Conservation (phyloP, 177 flowering plant species). For the Vitis hybrid region DNA sequence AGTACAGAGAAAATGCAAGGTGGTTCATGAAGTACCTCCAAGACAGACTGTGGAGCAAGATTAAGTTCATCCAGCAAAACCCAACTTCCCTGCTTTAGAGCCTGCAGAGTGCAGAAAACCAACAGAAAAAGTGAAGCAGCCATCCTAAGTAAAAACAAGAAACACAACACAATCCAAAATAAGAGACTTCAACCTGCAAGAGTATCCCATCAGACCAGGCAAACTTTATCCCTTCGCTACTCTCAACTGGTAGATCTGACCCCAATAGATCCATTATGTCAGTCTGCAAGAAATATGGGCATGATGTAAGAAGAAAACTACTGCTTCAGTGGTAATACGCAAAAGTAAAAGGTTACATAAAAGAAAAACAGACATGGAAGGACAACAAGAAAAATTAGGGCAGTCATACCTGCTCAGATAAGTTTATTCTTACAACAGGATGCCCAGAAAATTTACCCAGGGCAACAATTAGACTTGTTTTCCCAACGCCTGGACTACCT, state of each 20-base stretch:
- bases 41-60: slow-evolving; percentile 97
- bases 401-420: slow-evolving; percentile 86
- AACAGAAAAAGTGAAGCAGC: slow-evolving; percentile 1
- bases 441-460: slow-evolving; percentile 88
- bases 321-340: background rate
- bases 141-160: background rate
- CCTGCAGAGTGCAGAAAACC: slow-evolving; percentile 42
- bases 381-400: background rate
- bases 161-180: background rate
- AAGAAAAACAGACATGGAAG: background rate
- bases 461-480: slow-evolving; percentile 87
- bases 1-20: background rate
- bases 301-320: background rate
- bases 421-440: slow-evolving; percentile 84
- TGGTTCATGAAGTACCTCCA: slow-evolving; percentile 52
- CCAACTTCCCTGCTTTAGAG: slow-evolving; percentile 88
- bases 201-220: slow-evolving; percentile 99
- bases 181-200: slow-evolving; percentile 62
- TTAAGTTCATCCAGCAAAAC: slow-evolving; percentile 96
- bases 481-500: slow-evolving; percentile 99
- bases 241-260: slow-evolving; percentile 88
- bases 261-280: slow-evolving; percentile 97
- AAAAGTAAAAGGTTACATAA: background rate
- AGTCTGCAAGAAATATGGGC: slow-evolving; percentile 53
- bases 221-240: slow-evolving; percentile 82